phyloP scores from a whole-genome alignment of 257 asterid genomes.

The Solanum sejunctum region DNA sequence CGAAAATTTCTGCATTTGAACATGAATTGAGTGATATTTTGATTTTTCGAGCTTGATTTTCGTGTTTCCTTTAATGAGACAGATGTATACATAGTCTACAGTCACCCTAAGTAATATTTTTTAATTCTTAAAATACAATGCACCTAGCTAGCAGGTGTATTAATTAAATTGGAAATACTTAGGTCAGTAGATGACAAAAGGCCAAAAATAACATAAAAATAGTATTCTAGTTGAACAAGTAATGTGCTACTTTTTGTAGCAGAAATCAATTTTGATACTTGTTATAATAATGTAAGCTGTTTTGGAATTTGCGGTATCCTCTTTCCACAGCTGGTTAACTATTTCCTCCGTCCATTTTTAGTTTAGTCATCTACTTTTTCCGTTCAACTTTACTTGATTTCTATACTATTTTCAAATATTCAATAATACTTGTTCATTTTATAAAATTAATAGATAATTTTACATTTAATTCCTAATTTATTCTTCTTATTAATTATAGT shows the following conservation, averaged over 20 bases:
- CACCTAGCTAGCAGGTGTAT: conserved; percentile 19
- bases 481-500: too few species aligned
- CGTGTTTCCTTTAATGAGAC: conserved; percentile 65
- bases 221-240: conserved; percentile 26
- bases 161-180: background rate
- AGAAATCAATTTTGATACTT: conserved; percentile 6
- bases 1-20: background rate
- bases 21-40: background rate
- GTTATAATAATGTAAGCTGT: background rate
- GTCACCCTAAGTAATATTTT: background rate
- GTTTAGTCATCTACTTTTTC: too few species aligned
- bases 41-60: conserved; percentile 48
- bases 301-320: background rate
- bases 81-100: background rate
- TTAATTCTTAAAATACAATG: background rate
- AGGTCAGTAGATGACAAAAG: background rate
- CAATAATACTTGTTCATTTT: too few species aligned
- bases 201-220: background rate
- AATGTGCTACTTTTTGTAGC: conserved; percentile 12
- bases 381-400: too few species aligned
- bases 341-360: too few species aligned
- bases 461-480: too few species aligned
- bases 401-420: too few species aligned
- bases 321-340: background rate
- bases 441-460: too few species aligned